Evolutionary conservation across 1,139 yeast species (phyloP), one percentile per base, ranked within the genome.

Genomic region (Candida frijolesensis): DNA sequence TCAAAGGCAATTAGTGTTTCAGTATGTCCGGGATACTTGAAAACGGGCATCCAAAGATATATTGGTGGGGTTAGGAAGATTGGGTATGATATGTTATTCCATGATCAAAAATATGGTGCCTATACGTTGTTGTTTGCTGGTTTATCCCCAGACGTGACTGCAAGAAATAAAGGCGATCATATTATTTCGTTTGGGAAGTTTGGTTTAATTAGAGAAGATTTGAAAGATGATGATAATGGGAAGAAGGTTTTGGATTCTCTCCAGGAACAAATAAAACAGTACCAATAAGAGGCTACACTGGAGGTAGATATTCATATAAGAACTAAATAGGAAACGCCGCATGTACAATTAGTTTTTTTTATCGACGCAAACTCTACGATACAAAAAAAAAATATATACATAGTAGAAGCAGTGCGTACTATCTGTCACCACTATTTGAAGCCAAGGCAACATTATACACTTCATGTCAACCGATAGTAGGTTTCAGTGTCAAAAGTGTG

Each of bases 11-110:
- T 74, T 37, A 62, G 70, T 1, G 62, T 75, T 1, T 67, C 70
- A n/a, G 18, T 54, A 12, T 76, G 79, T 59, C 85, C 85, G 1
- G 86, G 85, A 2, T 58, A 62, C 40, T 55, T 80, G 30, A 58
- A 55, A 11, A 68, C 82, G 1, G 82, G 76, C 1, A 59, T 82
- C 33, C 65, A 66, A 22, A 70, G 82, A 55, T 58, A 66, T 51
- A 52, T 60, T 44, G 50, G 41, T 25, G 41, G 44, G 33, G 9
- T 29, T 45, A 44, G 52, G 44, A 44, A 47, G 43, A 27, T 41
- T 3, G 22, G 42, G 15, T 44, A 42, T 16, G 15, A 18, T 18
- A 30, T 30, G 12, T 34, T 47, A 22, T 38, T 46, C 10, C 34
- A 50, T 38, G 29, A 46, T 22, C 35, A 49, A 10, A 46, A 45